A percentile compares a stretch with the other conserved stretches of the same genome.
Evolutionary conservation across 2,329 filamentous ascomycete genomes (phyloP).

Genomic region (Fusarium verrucosum): DNA sequence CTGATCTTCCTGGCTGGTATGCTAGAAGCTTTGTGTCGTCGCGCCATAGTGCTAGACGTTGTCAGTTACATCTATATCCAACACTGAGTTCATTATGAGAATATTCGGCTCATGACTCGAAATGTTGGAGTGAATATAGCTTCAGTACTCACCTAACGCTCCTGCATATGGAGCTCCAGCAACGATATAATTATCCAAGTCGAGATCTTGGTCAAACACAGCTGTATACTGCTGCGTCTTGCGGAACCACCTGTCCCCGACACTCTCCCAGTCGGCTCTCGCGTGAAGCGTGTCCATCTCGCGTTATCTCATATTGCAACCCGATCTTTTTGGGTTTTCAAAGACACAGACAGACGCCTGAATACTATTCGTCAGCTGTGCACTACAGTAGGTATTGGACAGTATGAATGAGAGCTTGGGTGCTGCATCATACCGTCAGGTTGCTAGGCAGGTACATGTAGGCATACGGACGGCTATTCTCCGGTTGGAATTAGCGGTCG

Average conservation of each 20-base stretch:
- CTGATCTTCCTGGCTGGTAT: constrained; percentile 74
- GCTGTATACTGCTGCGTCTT: constrained; percentile 93
- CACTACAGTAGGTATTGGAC: constrained; percentile 22
- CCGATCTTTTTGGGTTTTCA: background rate
- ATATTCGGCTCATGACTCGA: background rate
- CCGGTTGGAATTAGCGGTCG: constrained; percentile 44
- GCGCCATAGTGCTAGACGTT: constrained; percentile 78
- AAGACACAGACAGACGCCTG: constrained; percentile 5
- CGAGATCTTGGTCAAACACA: constrained; percentile 90
- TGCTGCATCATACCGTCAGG: constrained; percentile 26
- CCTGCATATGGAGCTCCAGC: constrained; percentile 93
- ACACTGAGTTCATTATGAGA: constrained; percentile 14
- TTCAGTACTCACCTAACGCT: constrained; percentile 76
- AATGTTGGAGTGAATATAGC: background rate
- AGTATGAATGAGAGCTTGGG: constrained; percentile 19
- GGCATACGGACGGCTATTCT: constrained; percentile 44
- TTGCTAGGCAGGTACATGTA: constrained; percentile 35
- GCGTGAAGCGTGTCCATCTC: constrained; percentile 69
- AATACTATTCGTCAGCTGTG: constrained; percentile 17
- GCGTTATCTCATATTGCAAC: constrained; percentile 47
- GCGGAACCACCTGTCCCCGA: constrained; percentile 94
- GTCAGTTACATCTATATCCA: constrained; percentile 12
- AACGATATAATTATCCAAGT: constrained; percentile 94
- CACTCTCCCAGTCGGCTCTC: constrained; percentile 91
- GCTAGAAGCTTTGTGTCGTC: constrained; percentile 86